A percentile compares a stretch with the other conserved stretches of the same genome.
phyloP scores from a whole-genome alignment of 2,329 filamentous ascomycete species.

The Zelopaecilomyces penicillatus region DNA sequence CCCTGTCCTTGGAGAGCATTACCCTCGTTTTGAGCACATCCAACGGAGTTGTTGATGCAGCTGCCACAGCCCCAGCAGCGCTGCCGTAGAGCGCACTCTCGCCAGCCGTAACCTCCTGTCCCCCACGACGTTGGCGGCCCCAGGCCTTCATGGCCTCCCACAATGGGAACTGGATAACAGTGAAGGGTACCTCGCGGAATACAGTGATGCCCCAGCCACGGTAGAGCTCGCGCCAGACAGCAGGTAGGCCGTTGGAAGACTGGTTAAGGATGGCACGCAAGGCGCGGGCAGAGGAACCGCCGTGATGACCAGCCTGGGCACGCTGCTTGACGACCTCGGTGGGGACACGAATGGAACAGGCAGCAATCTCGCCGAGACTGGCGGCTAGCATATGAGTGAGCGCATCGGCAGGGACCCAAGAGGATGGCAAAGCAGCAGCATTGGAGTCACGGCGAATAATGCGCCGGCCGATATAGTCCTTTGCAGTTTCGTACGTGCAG shows the following conservation, averaged over 20 bases:
- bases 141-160: constrained; percentile 89
- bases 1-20: constrained; percentile 73
- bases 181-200: constrained; percentile 93
- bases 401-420: constrained; percentile 16
- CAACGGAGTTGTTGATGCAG: constrained; percentile 81
- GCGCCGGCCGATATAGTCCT: constrained; percentile 38
- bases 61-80: constrained; percentile 74
- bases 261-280: constrained; percentile 60
- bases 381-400: constrained; percentile 76
- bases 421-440: background rate
- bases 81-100: constrained; percentile 85
- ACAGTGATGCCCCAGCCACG: constrained; percentile 88
- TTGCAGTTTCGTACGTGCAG: constrained; percentile 79
- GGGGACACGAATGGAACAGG: constrained; percentile 84
- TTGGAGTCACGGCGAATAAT: constrained; percentile 14
- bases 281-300: constrained; percentile 58
- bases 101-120: constrained; percentile 50
- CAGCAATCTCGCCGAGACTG: constrained; percentile 78
- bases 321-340: constrained; percentile 97
- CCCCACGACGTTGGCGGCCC: constrained; percentile 37
- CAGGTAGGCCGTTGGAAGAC: constrained; percentile 34
- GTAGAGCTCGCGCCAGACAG: constrained; percentile 79
- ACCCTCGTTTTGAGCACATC: constrained; percentile 96
- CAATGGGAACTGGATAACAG: constrained; percentile 91
- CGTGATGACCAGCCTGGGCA: constrained; percentile 79